phyloP scores from a whole-genome alignment of 768 basidiomycete species.

The Hortiboletus flavorubellus region DNA sequence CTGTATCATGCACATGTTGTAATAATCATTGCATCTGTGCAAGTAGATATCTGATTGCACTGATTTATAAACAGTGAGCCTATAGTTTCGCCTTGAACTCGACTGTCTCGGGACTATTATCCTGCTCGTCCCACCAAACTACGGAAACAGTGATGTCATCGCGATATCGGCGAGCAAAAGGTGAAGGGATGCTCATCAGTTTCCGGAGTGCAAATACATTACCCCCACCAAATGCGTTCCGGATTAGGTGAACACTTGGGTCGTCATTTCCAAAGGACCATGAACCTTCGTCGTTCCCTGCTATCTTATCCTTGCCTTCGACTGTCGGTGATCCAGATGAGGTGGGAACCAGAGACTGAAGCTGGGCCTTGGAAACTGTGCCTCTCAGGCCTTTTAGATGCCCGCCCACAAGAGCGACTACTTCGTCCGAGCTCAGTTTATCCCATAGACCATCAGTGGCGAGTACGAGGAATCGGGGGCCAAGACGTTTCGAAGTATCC shows the following conservation, averaged over 20 bases:
- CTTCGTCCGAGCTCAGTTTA: conserved; percentile 74
- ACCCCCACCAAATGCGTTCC: conserved; percentile 91
- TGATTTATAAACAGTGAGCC: not conserved
- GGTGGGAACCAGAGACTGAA: conserved; percentile 56
- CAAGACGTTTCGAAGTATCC: conserved; percentile 20
- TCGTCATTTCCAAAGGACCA: conserved; percentile 85
- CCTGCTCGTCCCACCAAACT: conserved; percentile 77
- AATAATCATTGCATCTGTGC: conserved; percentile 2
- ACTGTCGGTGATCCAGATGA: conserved; percentile 49
- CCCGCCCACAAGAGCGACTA: conserved; percentile 82
- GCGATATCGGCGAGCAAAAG: conserved; percentile 69
- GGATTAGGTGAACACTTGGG: conserved; percentile 75
- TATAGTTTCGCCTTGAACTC: conserved; percentile 53
- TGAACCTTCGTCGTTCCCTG: conserved; percentile 39
- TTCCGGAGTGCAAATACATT: conserved; percentile 55
- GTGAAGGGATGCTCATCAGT: conserved; percentile 79
- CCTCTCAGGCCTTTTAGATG: conserved; percentile 73
- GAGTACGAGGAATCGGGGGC: conserved; percentile 73
- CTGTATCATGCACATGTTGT: conserved; percentile 7
- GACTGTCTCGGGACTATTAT: conserved; percentile 35
- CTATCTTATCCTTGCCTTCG: conserved; percentile 56
- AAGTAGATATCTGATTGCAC: not conserved
- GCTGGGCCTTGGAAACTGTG: conserved; percentile 52
- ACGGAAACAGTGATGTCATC: conserved; percentile 88
- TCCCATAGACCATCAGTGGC: conserved; percentile 89